Base-by-base conservation (phyloP, 768 basidiomycete species). In the Boletales sp. region DNA sequence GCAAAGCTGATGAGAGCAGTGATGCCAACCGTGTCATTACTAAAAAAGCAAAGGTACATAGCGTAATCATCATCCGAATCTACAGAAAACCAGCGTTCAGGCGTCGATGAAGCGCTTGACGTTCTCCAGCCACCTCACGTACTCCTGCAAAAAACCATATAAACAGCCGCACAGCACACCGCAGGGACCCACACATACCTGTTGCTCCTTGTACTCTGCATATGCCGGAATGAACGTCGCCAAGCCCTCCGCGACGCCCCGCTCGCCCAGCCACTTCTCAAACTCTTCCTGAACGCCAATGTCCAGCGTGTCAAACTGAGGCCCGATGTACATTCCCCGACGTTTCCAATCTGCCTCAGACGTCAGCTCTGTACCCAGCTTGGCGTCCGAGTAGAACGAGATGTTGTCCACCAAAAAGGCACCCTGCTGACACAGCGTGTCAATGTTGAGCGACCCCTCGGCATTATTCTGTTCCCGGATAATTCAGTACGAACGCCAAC, bases 261-360 rank as follows among this genome's bases (percentile, higher is more conserved):
- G 86, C 74, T 97, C 94, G 56, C 83, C 79, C 49, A 99, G 71
- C 79, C 78, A 98, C 64, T 80, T 79, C 63, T 95, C 91, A 65
- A 98, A 93, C 67, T 91, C 88, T 57, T 93, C 87, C 70, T 98
- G 95, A 15, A 99, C 82, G 2, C 70, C 65, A 38, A 84, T 77
- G 63, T 98, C 95, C 39, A 98, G 83, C 42, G 91, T 88, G 51
- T 94, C 90, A 61, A 97, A 98, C 74, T 87, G 84, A 45, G 94
- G 95, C 1, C 95, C 95, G 64, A 95, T 83, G 76, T 97, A 98
- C 56, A 89, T 72, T 2, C 89, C 92, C 17, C 94, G 81, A 41
- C 94, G 83, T 66, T 87, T 88, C 92, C 90, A 97, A 72, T 97
- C 94, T 8, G 89, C 87, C 55, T 98, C 93, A 8, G 90, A 85